Evolutionary conservation across 2,329 filamentous ascomycete genomes (phyloP).

Genomic region (Monosporascus sp.): DNA sequence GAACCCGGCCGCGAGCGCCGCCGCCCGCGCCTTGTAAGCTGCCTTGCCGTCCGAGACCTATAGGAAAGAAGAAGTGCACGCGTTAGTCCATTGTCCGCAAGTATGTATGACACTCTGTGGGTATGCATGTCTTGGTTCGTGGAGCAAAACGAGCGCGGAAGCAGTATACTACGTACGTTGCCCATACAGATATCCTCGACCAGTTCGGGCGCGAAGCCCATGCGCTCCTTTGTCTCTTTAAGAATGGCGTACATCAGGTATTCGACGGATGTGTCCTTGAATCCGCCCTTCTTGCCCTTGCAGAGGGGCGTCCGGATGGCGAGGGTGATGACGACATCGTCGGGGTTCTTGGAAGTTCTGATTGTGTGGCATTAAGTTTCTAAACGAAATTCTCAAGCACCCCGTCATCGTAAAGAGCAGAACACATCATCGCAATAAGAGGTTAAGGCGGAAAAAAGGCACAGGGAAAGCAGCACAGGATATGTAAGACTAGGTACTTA

Average conservation of each 20-base stretch:
- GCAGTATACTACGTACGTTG: slow-evolving; percentile 57
- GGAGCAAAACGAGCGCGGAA: background rate
- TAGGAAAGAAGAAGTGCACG: background rate
- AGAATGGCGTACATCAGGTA: slow-evolving; percentile 79
- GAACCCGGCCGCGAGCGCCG: slow-evolving; percentile 85
- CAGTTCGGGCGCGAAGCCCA: slow-evolving; percentile 71
- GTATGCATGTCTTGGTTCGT: background rate
- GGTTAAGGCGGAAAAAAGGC: too few species aligned
- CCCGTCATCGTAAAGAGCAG: too few species aligned
- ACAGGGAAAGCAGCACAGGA: too few species aligned
- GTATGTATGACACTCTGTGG: background rate
- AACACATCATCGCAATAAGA: too few species aligned
- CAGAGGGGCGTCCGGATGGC: slow-evolving; percentile 83
- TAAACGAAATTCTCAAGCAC: too few species aligned
- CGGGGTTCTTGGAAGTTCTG: slow-evolving; percentile 86
- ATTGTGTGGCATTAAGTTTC: background rate
- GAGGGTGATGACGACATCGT: slow-evolving; percentile 94
- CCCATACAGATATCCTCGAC: slow-evolving; percentile 90
- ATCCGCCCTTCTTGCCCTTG: slow-evolving; percentile 85
- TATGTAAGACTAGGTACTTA: slow-evolving; percentile 40
- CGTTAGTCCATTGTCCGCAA: background rate
- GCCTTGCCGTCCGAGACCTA: slow-evolving; percentile 80
- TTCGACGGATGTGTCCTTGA: slow-evolving; percentile 92
- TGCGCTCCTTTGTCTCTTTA: slow-evolving; percentile 67
- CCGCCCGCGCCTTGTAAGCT: slow-evolving; percentile 85